Conservation (phyloP, 257 asterid species). For the Solanum infundibuliforme region DNA sequence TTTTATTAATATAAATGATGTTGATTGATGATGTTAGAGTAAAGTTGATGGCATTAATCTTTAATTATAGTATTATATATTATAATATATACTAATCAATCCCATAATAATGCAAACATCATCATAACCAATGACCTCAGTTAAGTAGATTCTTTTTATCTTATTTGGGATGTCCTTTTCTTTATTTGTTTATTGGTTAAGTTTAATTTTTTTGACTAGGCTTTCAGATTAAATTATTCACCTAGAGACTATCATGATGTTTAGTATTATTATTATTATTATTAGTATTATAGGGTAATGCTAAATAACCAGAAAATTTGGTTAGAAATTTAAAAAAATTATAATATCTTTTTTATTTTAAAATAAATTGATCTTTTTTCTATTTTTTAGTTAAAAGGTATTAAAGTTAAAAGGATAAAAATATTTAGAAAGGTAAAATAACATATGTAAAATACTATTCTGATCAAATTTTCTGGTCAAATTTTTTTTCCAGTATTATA, state of each 20-base stretch:
- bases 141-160: slow-evolving; percentile 14
- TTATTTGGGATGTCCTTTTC: slow-evolving; percentile 7
- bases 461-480: no score
- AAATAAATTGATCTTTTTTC: no score
- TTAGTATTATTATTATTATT: no score
- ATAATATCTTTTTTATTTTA: no score
- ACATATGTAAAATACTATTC: no score
- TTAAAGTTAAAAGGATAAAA: no score
- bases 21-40: slow-evolving; percentile 1
- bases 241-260: background rate
- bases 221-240: background rate
- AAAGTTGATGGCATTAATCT: background rate
- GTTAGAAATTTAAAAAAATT: no score
- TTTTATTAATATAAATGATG: background rate
- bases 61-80: background rate
- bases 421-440: no score
- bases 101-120: slow-evolving; percentile 7
- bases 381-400: no score
- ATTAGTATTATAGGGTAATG: no score
- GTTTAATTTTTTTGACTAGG: background rate
- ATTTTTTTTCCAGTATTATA: no score
- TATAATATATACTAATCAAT: slow-evolving; percentile 1
- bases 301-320: no score
- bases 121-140: slow-evolving; percentile 10
- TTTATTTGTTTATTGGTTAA: slow-evolving; percentile 9